A percentile compares a stretch with the other conserved stretches of the same genome.
These are phyloP conservation scores for Rhynchosporium secalis DNA, from an alignment of 2,329 filamentous ascomycete species.

Conservation along the genomic window DNA sequence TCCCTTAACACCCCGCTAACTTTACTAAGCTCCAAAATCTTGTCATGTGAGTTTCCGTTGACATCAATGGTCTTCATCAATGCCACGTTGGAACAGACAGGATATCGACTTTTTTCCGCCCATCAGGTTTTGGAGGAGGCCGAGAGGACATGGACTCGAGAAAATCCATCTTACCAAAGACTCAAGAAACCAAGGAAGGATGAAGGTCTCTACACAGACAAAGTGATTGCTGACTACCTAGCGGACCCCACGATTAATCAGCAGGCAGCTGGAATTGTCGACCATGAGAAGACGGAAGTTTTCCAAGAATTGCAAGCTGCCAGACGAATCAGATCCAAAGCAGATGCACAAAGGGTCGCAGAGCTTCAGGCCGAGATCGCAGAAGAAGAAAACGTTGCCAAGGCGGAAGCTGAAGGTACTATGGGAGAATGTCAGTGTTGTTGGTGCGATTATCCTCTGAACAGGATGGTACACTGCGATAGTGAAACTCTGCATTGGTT, in stretches of 20 bases:
- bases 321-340: slow-evolving; percentile 37
- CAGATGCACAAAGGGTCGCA: slow-evolving; percentile 42
- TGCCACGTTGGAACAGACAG: slow-evolving; percentile 37
- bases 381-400: slow-evolving; percentile 45
- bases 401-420: slow-evolving; percentile 50
- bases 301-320: slow-evolving; percentile 45
- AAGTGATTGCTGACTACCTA: slow-evolving; percentile 19
- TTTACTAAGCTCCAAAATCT: slow-evolving; percentile 28
- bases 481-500: slow-evolving; percentile 54
- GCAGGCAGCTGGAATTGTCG: not conserved
- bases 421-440: slow-evolving; percentile 73
- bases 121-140: slow-evolving; percentile 41
- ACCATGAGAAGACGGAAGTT: slow-evolving; percentile 25
- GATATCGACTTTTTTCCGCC: slow-evolving; percentile 38
- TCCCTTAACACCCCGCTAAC: slow-evolving; percentile 13
- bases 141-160: slow-evolving; percentile 36
- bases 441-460: slow-evolving; percentile 64
- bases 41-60: slow-evolving; percentile 40
- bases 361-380: slow-evolving; percentile 43
- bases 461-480: slow-evolving; percentile 68
- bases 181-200: slow-evolving; percentile 36
- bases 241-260: not conserved
- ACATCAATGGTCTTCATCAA: slow-evolving; percentile 44
- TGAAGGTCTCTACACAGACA: slow-evolving; percentile 13
- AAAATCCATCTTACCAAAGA: slow-evolving; percentile 33